Evolutionary conservation across 768 basidiomycete genomes (phyloP).

Genomic region (Lactarius pseudohatsudake): DNA sequence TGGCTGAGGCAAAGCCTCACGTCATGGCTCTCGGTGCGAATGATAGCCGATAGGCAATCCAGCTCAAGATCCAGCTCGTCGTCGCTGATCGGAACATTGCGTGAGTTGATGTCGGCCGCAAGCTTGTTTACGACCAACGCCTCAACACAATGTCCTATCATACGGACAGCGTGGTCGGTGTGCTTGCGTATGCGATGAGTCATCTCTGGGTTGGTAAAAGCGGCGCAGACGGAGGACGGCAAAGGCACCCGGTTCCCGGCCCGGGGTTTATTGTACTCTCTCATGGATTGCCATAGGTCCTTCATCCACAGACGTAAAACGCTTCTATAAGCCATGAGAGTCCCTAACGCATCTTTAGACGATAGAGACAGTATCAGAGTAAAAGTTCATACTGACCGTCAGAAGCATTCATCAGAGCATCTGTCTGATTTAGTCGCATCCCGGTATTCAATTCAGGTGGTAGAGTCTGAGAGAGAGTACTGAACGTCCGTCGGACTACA

Average conservation of each 20-base stretch:
- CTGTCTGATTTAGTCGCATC: background rate
- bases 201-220: background rate
- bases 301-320: background rate
- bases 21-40: too few relatives aligned
- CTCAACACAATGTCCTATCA: background rate
- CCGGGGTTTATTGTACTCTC: background rate
- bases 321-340: background rate
- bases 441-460: background rate
- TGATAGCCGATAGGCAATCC: too few relatives aligned
- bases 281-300: background rate
- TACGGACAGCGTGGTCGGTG: background rate
- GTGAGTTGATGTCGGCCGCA: too few relatives aligned
- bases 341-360: background rate
- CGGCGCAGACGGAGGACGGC: background rate
- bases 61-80: background rate
- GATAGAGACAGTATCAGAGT: background rate
- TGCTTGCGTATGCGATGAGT: background rate
- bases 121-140: background rate
- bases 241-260: background rate
- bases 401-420: background rate
- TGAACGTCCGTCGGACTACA: background rate
- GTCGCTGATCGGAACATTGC: background rate
- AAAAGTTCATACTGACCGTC: background rate
- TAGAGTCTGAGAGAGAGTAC: background rate
- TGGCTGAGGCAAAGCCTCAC: too few relatives aligned